phyloP scores from a whole-genome alignment of 2,329 filamentous ascomycete genomes.

The Emmonsiellopsis sp. region DNA sequence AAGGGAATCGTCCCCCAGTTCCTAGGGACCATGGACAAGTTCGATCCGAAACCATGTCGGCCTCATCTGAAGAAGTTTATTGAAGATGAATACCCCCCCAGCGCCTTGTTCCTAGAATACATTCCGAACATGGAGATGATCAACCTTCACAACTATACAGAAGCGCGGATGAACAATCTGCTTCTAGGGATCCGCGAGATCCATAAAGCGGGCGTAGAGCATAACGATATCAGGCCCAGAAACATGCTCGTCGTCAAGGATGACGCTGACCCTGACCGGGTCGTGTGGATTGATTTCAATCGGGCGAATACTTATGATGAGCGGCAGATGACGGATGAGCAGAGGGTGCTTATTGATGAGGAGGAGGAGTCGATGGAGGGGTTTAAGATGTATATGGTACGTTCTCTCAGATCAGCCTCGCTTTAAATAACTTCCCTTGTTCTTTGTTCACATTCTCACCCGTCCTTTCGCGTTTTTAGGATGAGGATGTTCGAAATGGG shows the following conservation, averaged over 20 bases:
- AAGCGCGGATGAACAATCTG: too few species aligned
- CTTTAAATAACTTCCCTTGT: not conserved
- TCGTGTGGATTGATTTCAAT: too few species aligned
- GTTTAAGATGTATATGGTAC: not conserved
- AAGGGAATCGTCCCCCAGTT: conserved; percentile 8
- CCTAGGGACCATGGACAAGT: conserved; percentile 9
- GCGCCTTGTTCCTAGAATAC: conserved; percentile 20
- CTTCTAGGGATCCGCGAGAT: too few species aligned
- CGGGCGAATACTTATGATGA: too few species aligned
- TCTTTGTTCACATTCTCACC: not conserved
- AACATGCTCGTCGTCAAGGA: too few species aligned
- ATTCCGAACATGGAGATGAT: conserved; percentile 14
- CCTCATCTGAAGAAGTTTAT: conserved; percentile 4
- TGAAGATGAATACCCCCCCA: conserved; percentile 13
- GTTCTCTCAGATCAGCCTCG: not conserved
- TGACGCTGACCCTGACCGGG: too few species aligned
- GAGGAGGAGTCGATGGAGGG: not conserved
- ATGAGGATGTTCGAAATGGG: conserved; percentile 2
- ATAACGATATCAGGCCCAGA: too few species aligned
- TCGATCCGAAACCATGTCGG: conserved; percentile 4
- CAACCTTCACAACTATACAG: too few species aligned
- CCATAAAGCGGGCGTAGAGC: too few species aligned
- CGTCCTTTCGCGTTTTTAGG: not conserved
- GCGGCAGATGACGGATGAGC: conserved; percentile 1
- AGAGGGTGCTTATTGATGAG: conserved; percentile 4